phyloP scores from a whole-genome alignment of 768 basidiomycete genomes.

The Mycena venus region DNA sequence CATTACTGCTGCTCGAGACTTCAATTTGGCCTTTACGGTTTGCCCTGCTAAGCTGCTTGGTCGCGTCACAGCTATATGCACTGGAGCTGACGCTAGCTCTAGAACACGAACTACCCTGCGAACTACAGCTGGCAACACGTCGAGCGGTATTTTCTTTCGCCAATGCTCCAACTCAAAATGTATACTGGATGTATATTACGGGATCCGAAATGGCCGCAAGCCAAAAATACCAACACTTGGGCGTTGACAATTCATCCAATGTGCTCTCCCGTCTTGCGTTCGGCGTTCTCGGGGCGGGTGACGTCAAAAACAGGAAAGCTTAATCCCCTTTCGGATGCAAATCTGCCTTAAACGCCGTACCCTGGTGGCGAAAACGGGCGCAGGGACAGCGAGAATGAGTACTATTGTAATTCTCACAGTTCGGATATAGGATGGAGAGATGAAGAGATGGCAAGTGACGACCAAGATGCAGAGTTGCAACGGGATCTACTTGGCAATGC shows the following conservation, averaged over 20 bases:
- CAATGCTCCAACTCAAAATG: neutral
- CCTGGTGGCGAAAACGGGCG: neutral
- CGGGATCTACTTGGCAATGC: neutral
- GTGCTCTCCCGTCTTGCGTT: neutral
- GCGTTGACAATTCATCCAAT: neutral
- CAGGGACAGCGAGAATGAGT: neutral
- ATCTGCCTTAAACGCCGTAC: neutral
- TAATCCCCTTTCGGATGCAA: neutral
- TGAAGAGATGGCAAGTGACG: neutral
- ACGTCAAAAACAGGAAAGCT: neutral
- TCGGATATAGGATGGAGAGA: neutral
- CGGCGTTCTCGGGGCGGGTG: neutral
- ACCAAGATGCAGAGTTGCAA: neutral
- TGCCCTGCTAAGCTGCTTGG: neutral
- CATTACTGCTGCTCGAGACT: neutral
- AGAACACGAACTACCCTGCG: neutral
- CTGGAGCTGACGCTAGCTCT: neutral
- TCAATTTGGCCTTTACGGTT: neutral
- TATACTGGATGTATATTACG: neutral
- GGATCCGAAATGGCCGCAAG: neutral
- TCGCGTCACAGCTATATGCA: neutral
- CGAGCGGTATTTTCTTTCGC: neutral
- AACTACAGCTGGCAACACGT: neutral
- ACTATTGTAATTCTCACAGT: neutral
- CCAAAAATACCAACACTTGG: neutral